Base-by-base conservation (phyloP, 2,329 filamentous ascomycete genomes). In the Fonsecaea monophora region DNA sequence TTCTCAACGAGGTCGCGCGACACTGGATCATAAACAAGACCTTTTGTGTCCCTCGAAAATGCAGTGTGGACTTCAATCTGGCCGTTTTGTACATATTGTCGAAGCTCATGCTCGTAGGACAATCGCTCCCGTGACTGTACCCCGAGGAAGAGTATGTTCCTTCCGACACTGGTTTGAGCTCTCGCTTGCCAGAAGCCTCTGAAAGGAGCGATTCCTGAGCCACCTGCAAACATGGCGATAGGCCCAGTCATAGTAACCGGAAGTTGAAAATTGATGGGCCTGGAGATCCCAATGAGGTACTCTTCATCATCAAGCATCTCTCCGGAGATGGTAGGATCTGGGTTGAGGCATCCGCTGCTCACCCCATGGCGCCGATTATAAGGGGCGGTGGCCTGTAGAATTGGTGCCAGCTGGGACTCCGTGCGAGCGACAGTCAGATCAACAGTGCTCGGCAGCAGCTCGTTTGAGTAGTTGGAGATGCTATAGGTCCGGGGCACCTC, bases 161-260 rank as follows among this genome's bases (percentile, higher is more conserved):
- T 64, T 38, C 66, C 65, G n/a, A 68, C 53, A 40, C 65, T 64
- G 18, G 57, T 65, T 30, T 68, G 62, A 6, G 54, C 54, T 40
- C 66, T 53, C 9, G 62, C 53, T 62, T 65, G 66, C 66, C 66
- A 68, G 37, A 68, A 68, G 8, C 54, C 53, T 54, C 66, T 60
- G 59, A 68, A 68, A 4, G 62, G 62, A 7, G 62, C 66, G 38
- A 68, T 62, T 6, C 66, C 62, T 7, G 59, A 62, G 8, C 62
- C 62, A 15, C 62, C 66, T 18, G 66, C 66, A 53, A 68, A 68
- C 66, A 68, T 68, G 0, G 62, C 66, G 18, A 68, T 45, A 13
- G 62, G 62, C 8, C 62, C 62, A 18, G 62, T 40, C 32, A 62
- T 61, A 3, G 66, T 68, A 34, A 40, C 53, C 15, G 66, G 66